Evolutionary conservation across 805 yeast species (phyloP).

Genomic region (Yamadazyma takamatsuzukensis): DNA sequence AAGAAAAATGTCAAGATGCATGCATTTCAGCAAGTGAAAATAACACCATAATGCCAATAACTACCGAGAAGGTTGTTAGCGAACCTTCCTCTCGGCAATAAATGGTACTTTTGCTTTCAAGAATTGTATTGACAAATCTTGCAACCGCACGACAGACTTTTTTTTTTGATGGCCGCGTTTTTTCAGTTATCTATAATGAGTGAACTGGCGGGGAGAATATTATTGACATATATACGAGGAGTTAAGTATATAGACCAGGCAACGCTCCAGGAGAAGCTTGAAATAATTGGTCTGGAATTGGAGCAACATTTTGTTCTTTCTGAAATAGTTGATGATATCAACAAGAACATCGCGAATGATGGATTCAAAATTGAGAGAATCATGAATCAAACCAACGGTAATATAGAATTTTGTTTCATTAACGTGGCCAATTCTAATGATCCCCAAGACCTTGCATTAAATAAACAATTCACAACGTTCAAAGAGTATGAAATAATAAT

Average conservation of each 20-base stretch:
- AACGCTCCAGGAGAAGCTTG: slow-evolving; percentile 20
- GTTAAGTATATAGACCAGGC: slow-evolving; percentile 18
- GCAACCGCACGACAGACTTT: no score
- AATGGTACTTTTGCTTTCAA: no score
- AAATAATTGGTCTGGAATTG: slow-evolving; percentile 11
- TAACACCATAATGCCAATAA: no score
- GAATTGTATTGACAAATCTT: no score
- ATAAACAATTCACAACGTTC: slow-evolving; percentile 36
- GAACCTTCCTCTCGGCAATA: no score
- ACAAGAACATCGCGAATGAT: slow-evolving; percentile 27
- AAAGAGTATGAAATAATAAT: slow-evolving; percentile 38
- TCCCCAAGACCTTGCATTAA: slow-evolving; percentile 33
- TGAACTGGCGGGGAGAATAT: slow-evolving; percentile 3
- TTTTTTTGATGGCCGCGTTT: no score
- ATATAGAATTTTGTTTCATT: no score
- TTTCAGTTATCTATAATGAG: no score
- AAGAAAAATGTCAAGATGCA: no score
- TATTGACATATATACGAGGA: slow-evolving; percentile 29
- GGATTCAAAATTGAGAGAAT: slow-evolving; percentile 43
- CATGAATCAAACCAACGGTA: slow-evolving; percentile 32
- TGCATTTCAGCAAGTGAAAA: no score
- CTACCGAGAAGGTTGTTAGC: no score
- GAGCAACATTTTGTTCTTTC: slow-evolving; percentile 3
- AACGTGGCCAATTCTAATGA: slow-evolving; percentile 25
- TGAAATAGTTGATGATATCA: slow-evolving; percentile 23